Conservation (phyloP, 192 early-diverging fungal genomes). For the Coemansia sp. region DNA sequence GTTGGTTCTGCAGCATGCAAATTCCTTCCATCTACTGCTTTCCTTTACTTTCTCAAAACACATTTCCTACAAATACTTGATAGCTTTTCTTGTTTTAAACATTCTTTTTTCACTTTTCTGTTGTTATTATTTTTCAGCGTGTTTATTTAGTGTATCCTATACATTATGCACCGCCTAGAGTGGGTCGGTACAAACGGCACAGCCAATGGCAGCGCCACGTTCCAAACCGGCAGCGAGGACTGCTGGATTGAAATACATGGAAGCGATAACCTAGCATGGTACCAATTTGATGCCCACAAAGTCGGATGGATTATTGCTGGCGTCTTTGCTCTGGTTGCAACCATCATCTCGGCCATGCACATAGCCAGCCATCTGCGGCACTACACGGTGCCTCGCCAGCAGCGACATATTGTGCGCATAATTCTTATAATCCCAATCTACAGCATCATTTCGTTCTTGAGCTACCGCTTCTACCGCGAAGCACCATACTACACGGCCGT, state of each 20-base stretch:
- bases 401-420: conserved; percentile 76
- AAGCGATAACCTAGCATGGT: conserved; percentile 43
- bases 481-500: conserved; percentile 66
- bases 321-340: conserved; percentile 53
- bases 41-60: neutral
- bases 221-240: conserved; percentile 34
- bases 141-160: neutral
- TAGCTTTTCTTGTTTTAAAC: conserved; percentile 1
- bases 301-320: conserved; percentile 62
- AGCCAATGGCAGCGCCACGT: conserved; percentile 9
- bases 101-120: neutral
- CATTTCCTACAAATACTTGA: neutral
- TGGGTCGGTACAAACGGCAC: conserved; percentile 32
- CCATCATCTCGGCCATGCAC: conserved; percentile 52
- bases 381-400: conserved; percentile 64
- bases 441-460: conserved; percentile 62
- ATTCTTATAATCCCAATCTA: conserved; percentile 74
- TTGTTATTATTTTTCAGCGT: neutral
- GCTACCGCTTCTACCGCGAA: conserved; percentile 68
- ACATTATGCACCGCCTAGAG: conserved; percentile 23
- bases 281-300: conserved; percentile 54
- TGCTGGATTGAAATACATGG: conserved; percentile 50
- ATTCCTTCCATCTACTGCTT: neutral
- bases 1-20: neutral
- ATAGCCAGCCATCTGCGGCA: conserved; percentile 55